These are phyloP conservation scores for Aspergillus sp. DNA, from an alignment of 2,329 filamentous ascomycete genomes.

Conservation along the genomic window DNA sequence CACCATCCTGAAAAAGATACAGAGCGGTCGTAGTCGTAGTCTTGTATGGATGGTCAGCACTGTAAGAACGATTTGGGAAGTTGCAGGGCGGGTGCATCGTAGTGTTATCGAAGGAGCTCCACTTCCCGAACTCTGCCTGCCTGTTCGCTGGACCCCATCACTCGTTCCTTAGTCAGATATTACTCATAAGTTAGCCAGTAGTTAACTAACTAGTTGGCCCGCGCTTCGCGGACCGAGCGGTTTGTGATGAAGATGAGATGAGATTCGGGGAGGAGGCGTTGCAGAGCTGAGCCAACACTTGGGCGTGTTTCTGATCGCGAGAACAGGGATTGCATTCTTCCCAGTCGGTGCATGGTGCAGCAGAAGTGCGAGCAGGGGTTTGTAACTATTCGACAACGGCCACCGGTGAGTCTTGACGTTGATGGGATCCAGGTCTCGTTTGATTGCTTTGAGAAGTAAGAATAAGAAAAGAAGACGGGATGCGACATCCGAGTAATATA, in stretches of 20 bases:
- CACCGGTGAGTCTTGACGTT: background rate
- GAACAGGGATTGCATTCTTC: background rate
- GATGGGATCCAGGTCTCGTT: background rate
- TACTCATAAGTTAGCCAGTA: no score
- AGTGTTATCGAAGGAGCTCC: no score
- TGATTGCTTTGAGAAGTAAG: background rate
- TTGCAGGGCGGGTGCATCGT: no score
- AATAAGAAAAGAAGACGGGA: background rate
- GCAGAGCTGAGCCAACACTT: background rate
- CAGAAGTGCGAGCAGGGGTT: background rate
- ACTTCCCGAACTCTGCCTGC: no score
- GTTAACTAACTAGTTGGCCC: no score
- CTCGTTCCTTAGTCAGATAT: no score
- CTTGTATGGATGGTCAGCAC: no score
- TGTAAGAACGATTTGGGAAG: no score
- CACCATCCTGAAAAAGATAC: no score
- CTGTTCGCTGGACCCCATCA: no score
- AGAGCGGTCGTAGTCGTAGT: no score
- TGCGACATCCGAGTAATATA: background rate
- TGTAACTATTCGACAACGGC: background rate
- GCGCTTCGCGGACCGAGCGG: no score
- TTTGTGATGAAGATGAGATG: background rate
- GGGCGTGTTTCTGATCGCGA: background rate
- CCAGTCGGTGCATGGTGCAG: background rate
- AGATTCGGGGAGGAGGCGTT: background rate